Evolutionary conservation across 2,329 filamentous ascomycete genomes (phyloP).

Genomic region (Tolypocladium endophyticum): DNA sequence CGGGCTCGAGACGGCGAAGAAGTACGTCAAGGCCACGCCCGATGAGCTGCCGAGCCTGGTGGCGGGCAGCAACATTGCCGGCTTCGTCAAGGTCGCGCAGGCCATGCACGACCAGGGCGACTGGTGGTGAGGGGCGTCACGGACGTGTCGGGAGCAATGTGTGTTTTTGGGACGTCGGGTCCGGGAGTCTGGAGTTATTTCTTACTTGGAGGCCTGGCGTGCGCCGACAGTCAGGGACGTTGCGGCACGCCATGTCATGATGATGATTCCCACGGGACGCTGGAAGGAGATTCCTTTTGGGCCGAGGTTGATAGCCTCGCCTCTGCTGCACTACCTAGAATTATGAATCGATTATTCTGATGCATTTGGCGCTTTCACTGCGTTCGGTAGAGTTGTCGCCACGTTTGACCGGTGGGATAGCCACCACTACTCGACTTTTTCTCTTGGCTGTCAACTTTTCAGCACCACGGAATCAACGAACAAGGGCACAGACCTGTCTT

Average conservation of each 20-base stretch:
- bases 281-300: not conserved
- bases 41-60: constrained; percentile 84
- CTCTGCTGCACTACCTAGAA: not conserved
- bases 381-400: too few relatives aligned
- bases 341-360: not conserved
- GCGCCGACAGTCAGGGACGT: not conserved
- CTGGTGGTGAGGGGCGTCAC: constrained; percentile 50
- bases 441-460: too few relatives aligned
- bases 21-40: constrained; percentile 70
- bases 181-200: not conserved
- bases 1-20: constrained; percentile 78
- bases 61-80: constrained; percentile 92
- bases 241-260: not conserved
- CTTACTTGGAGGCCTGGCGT: not conserved
- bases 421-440: too few relatives aligned
- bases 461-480: too few relatives aligned
- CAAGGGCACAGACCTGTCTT: too few relatives aligned
- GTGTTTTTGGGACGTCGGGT: not conserved
- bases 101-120: constrained; percentile 97
- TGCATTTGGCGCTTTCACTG: too few relatives aligned
- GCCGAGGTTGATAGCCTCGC: not conserved
- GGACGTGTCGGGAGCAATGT: not conserved
- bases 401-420: too few relatives aligned
- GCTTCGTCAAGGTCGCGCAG: constrained; percentile 89
- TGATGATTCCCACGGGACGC: not conserved